Evolutionary conservation across 768 basidiomycete species (phyloP).

Genomic region (Boletus reticulatus): DNA sequence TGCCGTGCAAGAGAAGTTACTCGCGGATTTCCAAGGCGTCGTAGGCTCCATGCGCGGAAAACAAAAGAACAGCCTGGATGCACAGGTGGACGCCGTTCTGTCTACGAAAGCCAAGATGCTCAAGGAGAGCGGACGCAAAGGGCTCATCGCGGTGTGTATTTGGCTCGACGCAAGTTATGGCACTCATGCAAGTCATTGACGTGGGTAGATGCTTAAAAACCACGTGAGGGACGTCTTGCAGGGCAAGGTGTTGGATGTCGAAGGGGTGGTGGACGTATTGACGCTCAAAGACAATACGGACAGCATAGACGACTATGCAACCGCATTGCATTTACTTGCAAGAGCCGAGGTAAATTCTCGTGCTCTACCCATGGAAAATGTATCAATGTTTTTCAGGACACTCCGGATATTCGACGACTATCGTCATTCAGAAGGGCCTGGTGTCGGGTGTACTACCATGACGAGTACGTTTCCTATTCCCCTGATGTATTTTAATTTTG

Average conservation of each 20-base stretch:
- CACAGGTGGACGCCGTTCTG: conserved; percentile 62
- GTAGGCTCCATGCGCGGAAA: conserved; percentile 47
- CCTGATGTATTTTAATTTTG: background rate
- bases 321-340: conserved; percentile 64
- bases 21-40: conserved; percentile 56
- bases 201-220: conserved; percentile 62
- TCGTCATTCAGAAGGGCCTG: conserved; percentile 77
- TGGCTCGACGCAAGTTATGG: background rate
- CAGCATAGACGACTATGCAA: conserved; percentile 61
- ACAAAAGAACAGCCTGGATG: conserved; percentile 62
- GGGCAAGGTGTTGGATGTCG: conserved; percentile 70
- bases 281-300: conserved; percentile 78
- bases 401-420: conserved; percentile 67
- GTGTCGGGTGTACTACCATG: conserved; percentile 85
- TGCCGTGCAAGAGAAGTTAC: conserved; percentile 72
- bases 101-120: conserved; percentile 49
- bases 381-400: conserved; percentile 39
- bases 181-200: background rate
- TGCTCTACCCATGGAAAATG: background rate
- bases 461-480: conserved; percentile 62
- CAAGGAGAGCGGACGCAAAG: conserved; percentile 42
- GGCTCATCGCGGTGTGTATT: conserved; percentile 41
- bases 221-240: conserved; percentile 67
- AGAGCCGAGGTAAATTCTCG: conserved; percentile 45
- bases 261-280: conserved; percentile 80